Evolutionary conservation across 257 asterid genomes (phyloP), one percentile per base, ranked within the genome.

Genomic region (Solanum lignicaule): DNA sequence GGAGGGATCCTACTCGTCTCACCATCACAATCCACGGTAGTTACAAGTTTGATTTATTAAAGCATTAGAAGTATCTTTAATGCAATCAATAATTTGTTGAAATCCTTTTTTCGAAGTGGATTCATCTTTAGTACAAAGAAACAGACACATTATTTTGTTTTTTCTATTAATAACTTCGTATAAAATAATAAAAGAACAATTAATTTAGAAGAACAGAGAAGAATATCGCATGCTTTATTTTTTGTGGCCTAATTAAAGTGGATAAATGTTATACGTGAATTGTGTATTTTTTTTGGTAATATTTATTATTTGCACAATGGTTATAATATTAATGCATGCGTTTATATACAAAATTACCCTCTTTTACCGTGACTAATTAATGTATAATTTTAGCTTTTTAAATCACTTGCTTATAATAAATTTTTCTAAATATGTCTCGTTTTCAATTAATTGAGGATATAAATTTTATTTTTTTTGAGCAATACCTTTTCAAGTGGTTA

Each of bases 1-100:
- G 3, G 0, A 12, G 8, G 3, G 0, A 66, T 66, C 3, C 1
- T 12, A n/a, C 5, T 65, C 32, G 13, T 25, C 4, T 16, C 29
- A 23, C 0, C 15, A 65, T 5, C 18, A 11, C 8, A 25, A 66
- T 25, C 4, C 18, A 66, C 18, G 0, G 12, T 66, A 1, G 0
- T 71, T 71, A 71, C 41, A 18, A 48, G 2, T 29, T 18, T 31
- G 29, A 16, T 43, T 33, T 79, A 43, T 48, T 81, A 81, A 46
- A 81, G 85, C 58, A 29, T 6, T 81, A 46, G 3, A 6, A 27
- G 66, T 46, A 81, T 43, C 66, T 29, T 31, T 4, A 82, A 18
- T 21, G 69, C 29, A 82, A 82, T 31, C 43, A 82, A 29, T 82
- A 82, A 48, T 48, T 13, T 18, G 18, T 82, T 46, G 11, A 29